Conservation (phyloP, 1,139 yeast species). For the Geotrichum aggregatum region DNA sequence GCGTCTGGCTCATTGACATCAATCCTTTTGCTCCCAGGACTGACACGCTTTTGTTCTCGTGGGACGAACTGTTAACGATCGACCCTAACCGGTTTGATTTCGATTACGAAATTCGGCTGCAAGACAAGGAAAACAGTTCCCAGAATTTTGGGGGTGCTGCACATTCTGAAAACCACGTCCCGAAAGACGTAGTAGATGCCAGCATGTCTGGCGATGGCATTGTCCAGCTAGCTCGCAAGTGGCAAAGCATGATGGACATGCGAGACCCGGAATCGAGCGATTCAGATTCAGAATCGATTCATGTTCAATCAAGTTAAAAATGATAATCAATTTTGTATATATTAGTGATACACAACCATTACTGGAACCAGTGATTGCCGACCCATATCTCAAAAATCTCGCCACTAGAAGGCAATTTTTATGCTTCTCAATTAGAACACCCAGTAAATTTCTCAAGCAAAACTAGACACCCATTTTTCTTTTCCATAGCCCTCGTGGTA, state of each 20-base stretch:
- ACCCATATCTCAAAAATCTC: too few species aligned
- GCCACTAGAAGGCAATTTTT: too few species aligned
- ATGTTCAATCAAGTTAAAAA: too few species aligned
- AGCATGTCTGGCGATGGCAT: conserved; percentile 48
- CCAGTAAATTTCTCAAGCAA: too few species aligned
- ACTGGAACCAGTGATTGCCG: too few species aligned
- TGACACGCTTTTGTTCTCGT: conserved; percentile 70
- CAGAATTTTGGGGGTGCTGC: conserved; percentile 69
- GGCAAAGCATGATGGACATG: conserved; percentile 25
- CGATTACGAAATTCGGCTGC: conserved; percentile 57
- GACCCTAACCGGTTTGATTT: conserved; percentile 36
- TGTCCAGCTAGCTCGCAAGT: conserved; percentile 32
- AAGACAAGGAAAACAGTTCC: conserved; percentile 59
- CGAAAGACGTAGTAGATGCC: conserved; percentile 85
- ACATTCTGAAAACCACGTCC: conserved; percentile 87
- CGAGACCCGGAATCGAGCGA: conserved; percentile 21
- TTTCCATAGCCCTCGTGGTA: background rate
- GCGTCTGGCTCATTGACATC: conserved; percentile 69
- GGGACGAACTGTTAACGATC: conserved; percentile 64
- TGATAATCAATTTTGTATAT: too few species aligned
- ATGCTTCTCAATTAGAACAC: too few species aligned
- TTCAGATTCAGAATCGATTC: background rate
- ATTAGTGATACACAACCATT: too few species aligned
- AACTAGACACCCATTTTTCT: too few species aligned
- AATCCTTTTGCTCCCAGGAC: conserved; percentile 80